A percentile compares a stretch with the other conserved stretches of the same genome.
Evolutionary conservation across 2,329 filamentous ascomycete species (phyloP).

Genomic region (Penicillium digitatum): DNA sequence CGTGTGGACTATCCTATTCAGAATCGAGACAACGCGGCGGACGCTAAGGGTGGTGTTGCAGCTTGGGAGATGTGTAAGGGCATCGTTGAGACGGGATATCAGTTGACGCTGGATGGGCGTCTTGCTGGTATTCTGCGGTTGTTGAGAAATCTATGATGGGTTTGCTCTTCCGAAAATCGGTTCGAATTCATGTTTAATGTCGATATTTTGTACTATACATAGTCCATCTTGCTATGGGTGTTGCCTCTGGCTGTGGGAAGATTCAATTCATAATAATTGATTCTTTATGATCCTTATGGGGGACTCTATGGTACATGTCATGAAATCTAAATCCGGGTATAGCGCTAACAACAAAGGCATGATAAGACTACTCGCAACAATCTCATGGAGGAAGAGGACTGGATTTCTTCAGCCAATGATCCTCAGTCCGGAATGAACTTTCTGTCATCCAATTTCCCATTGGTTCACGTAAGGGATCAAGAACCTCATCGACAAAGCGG

Average conservation of each 20-base stretch:
- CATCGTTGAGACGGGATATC: conserved; percentile 46
- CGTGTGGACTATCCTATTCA: conserved; percentile 77
- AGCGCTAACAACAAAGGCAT: background rate
- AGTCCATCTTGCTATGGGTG: background rate
- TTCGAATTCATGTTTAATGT: background rate
- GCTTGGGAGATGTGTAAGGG: conserved; percentile 57
- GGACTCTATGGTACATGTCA: background rate
- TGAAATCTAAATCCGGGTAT: conserved; percentile 3
- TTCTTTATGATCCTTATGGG: background rate
- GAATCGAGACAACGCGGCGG: conserved; percentile 50
- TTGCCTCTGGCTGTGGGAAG: background rate
- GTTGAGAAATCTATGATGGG: conserved; percentile 36
- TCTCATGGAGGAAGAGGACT: background rate
- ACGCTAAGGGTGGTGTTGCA: conserved; percentile 50
- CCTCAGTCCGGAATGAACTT: conserved; percentile 11
- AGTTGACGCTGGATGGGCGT: conserved; percentile 42
- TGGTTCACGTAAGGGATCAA: conserved; percentile 16
- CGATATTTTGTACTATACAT: conserved; percentile 1
- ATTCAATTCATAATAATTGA: background rate
- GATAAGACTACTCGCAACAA: background rate
- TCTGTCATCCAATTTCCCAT: conserved; percentile 27
- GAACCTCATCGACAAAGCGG: conserved; percentile 27
- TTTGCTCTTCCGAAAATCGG: background rate
- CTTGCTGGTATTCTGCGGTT: conserved; percentile 37
- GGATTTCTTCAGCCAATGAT: conserved; percentile 13